phyloP scores from a whole-genome alignment of 805 yeast species.

The Torulaspora quercuum region DNA sequence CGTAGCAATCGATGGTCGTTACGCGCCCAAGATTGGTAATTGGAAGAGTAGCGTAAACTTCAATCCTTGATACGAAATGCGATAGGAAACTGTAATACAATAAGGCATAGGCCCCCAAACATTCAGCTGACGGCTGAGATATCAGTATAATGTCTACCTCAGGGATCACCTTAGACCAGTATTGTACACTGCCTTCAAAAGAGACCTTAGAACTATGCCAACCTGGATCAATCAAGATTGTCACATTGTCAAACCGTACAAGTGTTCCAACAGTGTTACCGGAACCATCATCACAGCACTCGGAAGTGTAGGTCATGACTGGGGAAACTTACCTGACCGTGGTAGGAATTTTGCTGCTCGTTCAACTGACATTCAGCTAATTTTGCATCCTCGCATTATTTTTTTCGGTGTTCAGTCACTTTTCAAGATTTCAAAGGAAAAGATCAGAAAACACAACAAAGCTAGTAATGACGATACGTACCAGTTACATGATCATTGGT shows the following conservation, averaged over 20 bases:
- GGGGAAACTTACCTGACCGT: no score
- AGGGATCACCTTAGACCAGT: slow-evolving; percentile 43
- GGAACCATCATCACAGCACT: slow-evolving; percentile 31
- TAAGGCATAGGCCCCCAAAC: slow-evolving; percentile 73
- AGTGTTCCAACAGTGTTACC: slow-evolving; percentile 43
- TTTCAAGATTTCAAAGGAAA: no score
- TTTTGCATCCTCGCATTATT: no score
- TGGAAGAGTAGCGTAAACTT: slow-evolving; percentile 87
- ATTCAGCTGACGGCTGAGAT: slow-evolving; percentile 83
- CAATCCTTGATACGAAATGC: slow-evolving; percentile 56
- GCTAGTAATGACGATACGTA: no score
- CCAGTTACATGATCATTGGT: no score
- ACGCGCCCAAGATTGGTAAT: slow-evolving; percentile 81
- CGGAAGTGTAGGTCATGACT: slow-evolving; percentile 30
- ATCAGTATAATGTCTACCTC: slow-evolving; percentile 65
- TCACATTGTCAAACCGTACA: slow-evolving; percentile 54
- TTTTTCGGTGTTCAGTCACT: no score
- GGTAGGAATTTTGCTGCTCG: no score
- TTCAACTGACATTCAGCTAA: neutral
- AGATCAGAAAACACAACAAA: no score
- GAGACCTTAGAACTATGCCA: slow-evolving; percentile 58
- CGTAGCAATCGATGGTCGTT: slow-evolving; percentile 76
- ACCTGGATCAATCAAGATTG: slow-evolving; percentile 66
- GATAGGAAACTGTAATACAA: slow-evolving; percentile 56
- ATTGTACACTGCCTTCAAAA: slow-evolving; percentile 30